phyloP scores from a whole-genome alignment of 2,329 filamentous ascomycete species.

The Zarea fungicola region DNA sequence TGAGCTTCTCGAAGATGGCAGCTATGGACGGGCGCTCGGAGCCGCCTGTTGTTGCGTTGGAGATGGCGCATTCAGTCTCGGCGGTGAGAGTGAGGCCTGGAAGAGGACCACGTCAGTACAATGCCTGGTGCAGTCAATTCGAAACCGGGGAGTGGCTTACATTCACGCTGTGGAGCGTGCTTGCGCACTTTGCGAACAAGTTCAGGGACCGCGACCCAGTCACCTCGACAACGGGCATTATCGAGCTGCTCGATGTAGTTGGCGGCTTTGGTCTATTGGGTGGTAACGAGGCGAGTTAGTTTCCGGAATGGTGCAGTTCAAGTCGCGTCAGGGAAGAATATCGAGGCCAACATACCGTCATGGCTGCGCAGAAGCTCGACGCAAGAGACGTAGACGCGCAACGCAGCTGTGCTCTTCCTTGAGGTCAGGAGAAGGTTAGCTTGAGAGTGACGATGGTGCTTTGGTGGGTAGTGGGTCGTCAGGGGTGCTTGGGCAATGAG shows the following conservation, averaged over 20 bases:
- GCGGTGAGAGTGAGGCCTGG: conserved; percentile 65
- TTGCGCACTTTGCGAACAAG: conserved; percentile 90
- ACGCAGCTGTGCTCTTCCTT: conserved; percentile 5
- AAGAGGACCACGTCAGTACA: neutral
- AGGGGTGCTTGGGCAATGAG: conserved; percentile 1
- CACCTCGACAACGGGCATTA: conserved; percentile 78
- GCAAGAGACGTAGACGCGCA: conserved; percentile 5
- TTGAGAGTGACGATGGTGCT: conserved; percentile 6
- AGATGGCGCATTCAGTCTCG: conserved; percentile 62
- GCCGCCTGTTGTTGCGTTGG: conserved; percentile 44
- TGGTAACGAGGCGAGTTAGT: neutral
- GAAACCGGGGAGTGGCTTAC: conserved; percentile 47
- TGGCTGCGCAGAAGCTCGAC: conserved; percentile 4
- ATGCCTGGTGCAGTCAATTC: conserved; percentile 12
- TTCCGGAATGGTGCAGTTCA: too few relatives aligned
- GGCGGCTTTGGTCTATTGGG: conserved; percentile 61
- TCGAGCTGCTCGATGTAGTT: conserved; percentile 81
- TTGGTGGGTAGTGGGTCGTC: conserved; percentile 9
- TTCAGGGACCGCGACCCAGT: conserved; percentile 83
- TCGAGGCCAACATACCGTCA: conserved; percentile 9
- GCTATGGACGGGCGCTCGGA: conserved; percentile 37
- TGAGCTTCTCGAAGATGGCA: conserved; percentile 38
- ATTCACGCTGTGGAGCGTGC: conserved; percentile 79
- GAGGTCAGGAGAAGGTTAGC: conserved; percentile 4
- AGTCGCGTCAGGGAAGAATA: too few relatives aligned